Conservation (phyloP, 257 asterid species). For the Prunella vulgaris region DNA sequence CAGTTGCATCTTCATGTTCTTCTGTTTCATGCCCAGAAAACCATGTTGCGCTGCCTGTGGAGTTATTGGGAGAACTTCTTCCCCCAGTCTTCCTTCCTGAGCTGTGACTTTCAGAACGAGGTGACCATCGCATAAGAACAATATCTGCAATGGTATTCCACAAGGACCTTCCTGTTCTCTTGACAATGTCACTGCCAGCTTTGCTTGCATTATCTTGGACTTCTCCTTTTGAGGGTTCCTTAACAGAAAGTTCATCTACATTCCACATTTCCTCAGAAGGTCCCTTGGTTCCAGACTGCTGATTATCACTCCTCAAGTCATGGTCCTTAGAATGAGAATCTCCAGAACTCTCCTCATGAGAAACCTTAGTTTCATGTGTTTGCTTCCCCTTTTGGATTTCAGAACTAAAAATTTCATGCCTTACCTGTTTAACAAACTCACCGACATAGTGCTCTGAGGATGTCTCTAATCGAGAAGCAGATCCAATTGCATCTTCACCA, state of each 20-base stretch:
- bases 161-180: slow-evolving; percentile 69
- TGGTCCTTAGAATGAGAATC: slow-evolving; percentile 42
- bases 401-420: slow-evolving; percentile 48
- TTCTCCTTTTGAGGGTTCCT: slow-evolving; percentile 35
- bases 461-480: slow-evolving; percentile 60
- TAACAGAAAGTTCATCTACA: slow-evolving; percentile 41
- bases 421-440: slow-evolving; percentile 55
- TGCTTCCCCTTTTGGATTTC: slow-evolving; percentile 43
- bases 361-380: slow-evolving; percentile 31
- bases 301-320: slow-evolving; percentile 33
- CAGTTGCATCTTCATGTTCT: slow-evolving; percentile 40
- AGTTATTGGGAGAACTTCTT: slow-evolving; percentile 67
- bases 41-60: slow-evolving; percentile 64
- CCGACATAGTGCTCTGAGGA: slow-evolving; percentile 54
- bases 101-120: slow-evolving; percentile 51
- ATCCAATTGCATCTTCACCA: slow-evolving; percentile 50
- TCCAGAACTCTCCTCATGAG: slow-evolving; percentile 36
- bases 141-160: slow-evolving; percentile 70
- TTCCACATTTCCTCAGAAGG: slow-evolving; percentile 87
- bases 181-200: slow-evolving; percentile 31
- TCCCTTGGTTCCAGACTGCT: slow-evolving; percentile 49
- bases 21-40: slow-evolving; percentile 82
- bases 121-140: slow-evolving; percentile 56
- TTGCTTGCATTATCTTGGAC: slow-evolving; percentile 34
- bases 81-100: slow-evolving; percentile 50